phyloP scores from a whole-genome alignment of 345 rosid species.

The Acer negundo region DNA sequence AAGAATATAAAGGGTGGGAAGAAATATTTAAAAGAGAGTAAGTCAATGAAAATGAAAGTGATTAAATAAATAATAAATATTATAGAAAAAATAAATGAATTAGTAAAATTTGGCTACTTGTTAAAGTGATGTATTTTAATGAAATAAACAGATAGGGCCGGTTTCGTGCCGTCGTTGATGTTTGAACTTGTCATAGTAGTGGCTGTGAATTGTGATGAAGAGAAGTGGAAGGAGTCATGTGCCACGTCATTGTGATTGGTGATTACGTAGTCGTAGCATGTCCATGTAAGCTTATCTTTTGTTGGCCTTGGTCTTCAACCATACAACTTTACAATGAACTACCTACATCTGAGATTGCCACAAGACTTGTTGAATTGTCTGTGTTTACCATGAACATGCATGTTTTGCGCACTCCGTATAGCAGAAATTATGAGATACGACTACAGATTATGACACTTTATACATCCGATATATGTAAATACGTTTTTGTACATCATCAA shows the following conservation, averaged over 20 bases:
- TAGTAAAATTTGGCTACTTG: slow-evolving; percentile 8
- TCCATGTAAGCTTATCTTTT: no score
- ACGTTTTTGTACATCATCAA: no score
- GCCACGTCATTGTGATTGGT: neutral
- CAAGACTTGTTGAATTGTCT: no score
- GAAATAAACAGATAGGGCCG: slow-evolving; percentile 15
- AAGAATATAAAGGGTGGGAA: neutral
- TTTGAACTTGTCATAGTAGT: slow-evolving; percentile 42
- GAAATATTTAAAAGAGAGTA: neutral
- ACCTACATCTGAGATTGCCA: no score
- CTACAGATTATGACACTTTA: no score
- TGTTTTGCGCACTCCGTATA: no score
- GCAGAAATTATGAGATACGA: no score
- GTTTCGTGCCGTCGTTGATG: slow-evolving; percentile 34
- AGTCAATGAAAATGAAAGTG: neutral
- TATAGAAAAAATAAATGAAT: neutral
- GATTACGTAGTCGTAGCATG: no score
- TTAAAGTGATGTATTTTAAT: neutral
- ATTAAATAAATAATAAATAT: neutral
- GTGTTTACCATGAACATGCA: no score
- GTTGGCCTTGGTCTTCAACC: no score
- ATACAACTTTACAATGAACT: no score
- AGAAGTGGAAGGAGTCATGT: slow-evolving; percentile 17
- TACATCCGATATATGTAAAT: no score
- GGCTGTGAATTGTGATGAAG: neutral